These are phyloP conservation scores for Entonaema liquescens DNA, from an alignment of 495 filamentous ascomycete genomes.

Conservation along the genomic window DNA sequence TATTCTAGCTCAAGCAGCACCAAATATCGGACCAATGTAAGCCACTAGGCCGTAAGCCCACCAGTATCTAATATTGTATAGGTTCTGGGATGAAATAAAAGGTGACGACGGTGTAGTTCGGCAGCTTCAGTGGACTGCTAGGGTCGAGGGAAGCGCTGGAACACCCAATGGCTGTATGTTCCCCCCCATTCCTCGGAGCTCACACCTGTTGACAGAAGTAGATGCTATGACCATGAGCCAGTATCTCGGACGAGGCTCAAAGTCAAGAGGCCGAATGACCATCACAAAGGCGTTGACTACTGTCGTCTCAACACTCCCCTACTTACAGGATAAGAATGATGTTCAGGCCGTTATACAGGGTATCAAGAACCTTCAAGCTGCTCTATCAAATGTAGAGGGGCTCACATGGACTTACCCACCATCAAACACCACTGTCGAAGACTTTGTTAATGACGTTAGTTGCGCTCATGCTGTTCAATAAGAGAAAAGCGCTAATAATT, in stretches of 20 bases:
- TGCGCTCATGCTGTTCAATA: neutral
- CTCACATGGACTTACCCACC: slow-evolving; percentile 60
- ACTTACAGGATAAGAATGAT: slow-evolving; percentile 63
- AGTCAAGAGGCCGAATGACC: slow-evolving; percentile 68
- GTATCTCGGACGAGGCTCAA: slow-evolving; percentile 70
- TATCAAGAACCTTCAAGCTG: slow-evolving; percentile 66
- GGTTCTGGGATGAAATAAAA: slow-evolving; percentile 65
- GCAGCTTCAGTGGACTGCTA: slow-evolving; percentile 71
- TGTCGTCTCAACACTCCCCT: slow-evolving; percentile 62
- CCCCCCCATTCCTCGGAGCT: neutral
- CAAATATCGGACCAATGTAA: slow-evolving; percentile 69
- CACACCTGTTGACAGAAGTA: slow-evolving; percentile 32
- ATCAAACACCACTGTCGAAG: slow-evolving; percentile 55
- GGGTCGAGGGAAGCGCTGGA: slow-evolving; percentile 63
- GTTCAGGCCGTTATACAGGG: slow-evolving; percentile 59
- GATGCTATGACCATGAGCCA: slow-evolving; percentile 68
- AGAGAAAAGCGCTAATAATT: slow-evolving; percentile 25
- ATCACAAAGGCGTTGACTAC: slow-evolving; percentile 67
- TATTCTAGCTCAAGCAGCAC: slow-evolving; percentile 75
- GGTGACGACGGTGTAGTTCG: slow-evolving; percentile 70
- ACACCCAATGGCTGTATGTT: slow-evolving; percentile 51
- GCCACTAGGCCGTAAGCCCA: slow-evolving; percentile 32
- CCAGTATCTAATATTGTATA: slow-evolving; percentile 24
- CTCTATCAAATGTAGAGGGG: slow-evolving; percentile 59
- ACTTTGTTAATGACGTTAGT: slow-evolving; percentile 56